Evolutionary conservation across 192 early-diverging fungal species (phyloP).

Genomic region (Entophlyctis helioformis): DNA sequence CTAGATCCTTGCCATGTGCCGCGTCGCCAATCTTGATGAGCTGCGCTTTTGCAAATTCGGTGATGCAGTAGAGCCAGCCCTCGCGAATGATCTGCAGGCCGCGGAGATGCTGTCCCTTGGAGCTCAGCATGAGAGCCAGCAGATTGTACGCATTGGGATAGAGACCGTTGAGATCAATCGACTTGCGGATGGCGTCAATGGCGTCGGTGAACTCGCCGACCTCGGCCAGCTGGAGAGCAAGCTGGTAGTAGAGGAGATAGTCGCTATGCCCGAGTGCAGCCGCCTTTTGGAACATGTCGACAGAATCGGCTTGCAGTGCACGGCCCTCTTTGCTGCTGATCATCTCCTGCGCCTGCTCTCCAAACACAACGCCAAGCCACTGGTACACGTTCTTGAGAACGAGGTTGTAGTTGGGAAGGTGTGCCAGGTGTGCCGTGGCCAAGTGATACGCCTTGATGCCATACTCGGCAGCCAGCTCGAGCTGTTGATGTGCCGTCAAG

Average conservation of each 20-base stretch:
- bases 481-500: too few relatives aligned
- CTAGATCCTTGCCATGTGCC: not conserved
- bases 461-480: constrained; percentile 20
- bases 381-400: constrained; percentile 9
- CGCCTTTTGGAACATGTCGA: constrained; percentile 19
- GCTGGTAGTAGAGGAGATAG: constrained; percentile 31
- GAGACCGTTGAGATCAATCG: constrained; percentile 14
- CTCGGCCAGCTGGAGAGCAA: constrained; percentile 31
- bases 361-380: constrained; percentile 25
- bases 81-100: constrained; percentile 26
- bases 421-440: too few relatives aligned
- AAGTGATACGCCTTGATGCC: too few relatives aligned
- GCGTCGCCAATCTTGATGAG: constrained; percentile 1
- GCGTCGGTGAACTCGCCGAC: constrained; percentile 30
- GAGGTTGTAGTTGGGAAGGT: constrained; percentile 6
- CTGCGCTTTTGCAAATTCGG: not conserved
- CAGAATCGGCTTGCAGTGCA: too few relatives aligned
- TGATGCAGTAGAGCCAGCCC: constrained; percentile 28
- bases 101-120: constrained; percentile 17
- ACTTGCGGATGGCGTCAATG: constrained; percentile 18
- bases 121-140: constrained; percentile 27
- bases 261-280: too few relatives aligned
- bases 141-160: constrained; percentile 32
- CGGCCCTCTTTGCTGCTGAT: constrained; percentile 5
- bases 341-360: constrained; percentile 28